Evolutionary conservation across 2,329 filamentous ascomycete species (phyloP).

Genomic region (Teratosphaeria nubilosa): DNA sequence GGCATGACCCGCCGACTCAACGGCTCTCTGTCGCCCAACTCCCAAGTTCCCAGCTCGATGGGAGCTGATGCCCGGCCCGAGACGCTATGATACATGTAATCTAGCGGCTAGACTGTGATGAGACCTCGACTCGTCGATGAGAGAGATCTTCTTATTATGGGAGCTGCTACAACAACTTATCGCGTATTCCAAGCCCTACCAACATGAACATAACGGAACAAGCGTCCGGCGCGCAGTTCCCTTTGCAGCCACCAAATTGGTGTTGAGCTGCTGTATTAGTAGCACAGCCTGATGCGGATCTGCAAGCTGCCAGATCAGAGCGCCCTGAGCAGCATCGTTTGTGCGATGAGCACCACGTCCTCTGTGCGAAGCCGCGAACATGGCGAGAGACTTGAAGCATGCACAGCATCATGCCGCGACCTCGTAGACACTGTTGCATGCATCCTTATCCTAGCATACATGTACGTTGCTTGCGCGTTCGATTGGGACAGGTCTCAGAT

Average conservation of each 20-base stretch:
- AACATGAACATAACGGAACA: neutral
- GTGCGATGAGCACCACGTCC: neutral
- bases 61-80: neutral
- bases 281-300: neutral
- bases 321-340: neutral
- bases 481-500: neutral
- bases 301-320: neutral
- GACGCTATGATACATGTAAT: neutral
- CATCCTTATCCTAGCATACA: too few species aligned
- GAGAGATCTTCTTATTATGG: neutral
- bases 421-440: too few species aligned
- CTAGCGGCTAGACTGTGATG: neutral
- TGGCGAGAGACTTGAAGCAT: too few species aligned
- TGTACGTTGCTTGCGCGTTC: neutral
- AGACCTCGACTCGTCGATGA: neutral
- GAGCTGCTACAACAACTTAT: neutral
- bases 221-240: neutral
- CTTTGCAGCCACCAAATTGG: neutral
- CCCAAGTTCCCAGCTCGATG: neutral
- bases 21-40: too few species aligned
- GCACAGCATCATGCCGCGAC: too few species aligned
- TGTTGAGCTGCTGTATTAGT: neutral
- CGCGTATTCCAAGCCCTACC: neutral
- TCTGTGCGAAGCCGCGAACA: too few species aligned
- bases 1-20: too few species aligned